Base-by-base conservation (phyloP, 2,329 filamentous ascomycete species). In the Trematosphaeria pertusa region DNA sequence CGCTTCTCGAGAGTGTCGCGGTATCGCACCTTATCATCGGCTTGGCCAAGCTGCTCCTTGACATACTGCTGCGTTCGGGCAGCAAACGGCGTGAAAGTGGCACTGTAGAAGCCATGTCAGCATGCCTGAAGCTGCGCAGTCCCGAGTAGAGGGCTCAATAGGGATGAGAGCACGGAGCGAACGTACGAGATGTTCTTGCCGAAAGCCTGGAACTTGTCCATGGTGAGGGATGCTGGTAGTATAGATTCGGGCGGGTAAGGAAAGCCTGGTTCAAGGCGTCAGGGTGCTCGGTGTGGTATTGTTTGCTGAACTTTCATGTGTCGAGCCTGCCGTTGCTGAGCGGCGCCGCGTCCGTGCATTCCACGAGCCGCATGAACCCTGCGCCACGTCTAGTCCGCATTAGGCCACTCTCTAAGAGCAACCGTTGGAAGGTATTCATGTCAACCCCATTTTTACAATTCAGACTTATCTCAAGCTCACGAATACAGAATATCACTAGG, bases 1-100 rank as follows among this genome's bases (percentile, higher is more conserved):
- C n/a, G n/a, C n/a, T n/a, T n/a, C n/a, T n/a, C n/a, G n/a, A n/a
- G n/a, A n/a, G n/a, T n/a, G n/a, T n/a, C n/a, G n/a, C n/a, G n/a
- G 15, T 17, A 10, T 37, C 64, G 47, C 61, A 91, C 89, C 87
- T 94, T 97, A 75, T 97, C 94, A 59, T 96, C 92, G 53, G 86
- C 90, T 76, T 95, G 90, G 40, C 94, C 94, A 53, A 97, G 84
- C 78, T 97, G 92, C 78, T 99, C 94, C 81, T 96, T 97, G 73
- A 96, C 90, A 80, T 93, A 95, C 79, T 99, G 94, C 75, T 96
- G 91, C 46, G 91, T 97, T 69, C 93, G 88, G 68, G 91, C 88
- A 58, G 92, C 91, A 72, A 96, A 96, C 26, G 94, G 94, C 58
- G 90, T 91, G 75, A 97, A 89, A 62, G 87, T 87, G 58, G 89